A percentile compares a stretch with the other conserved stretches of the same genome.
Evolutionary conservation across 2,329 filamentous ascomycete species (phyloP).

Genomic region (Parascedosporium putredinis): DNA sequence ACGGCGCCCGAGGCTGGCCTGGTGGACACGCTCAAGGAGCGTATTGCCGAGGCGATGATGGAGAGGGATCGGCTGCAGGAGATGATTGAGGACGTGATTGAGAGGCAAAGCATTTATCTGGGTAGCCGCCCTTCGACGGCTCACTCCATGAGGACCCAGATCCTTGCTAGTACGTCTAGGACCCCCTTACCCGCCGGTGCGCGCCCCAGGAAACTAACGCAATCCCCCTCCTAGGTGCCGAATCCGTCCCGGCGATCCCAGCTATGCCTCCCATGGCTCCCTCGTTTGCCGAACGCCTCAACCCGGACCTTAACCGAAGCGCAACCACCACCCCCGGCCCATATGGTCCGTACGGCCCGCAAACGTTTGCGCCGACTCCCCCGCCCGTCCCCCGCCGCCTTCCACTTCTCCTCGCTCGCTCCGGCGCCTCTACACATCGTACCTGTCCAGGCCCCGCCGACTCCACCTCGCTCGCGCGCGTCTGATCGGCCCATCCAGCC

Average conservation of each 20-base stretch:
- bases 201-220: background rate
- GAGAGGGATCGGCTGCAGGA: constrained; percentile 49
- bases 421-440: background rate
- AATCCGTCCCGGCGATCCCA: constrained; percentile 45
- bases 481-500: constrained; percentile 33
- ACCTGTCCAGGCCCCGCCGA: background rate
- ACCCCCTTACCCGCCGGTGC: too few species aligned
- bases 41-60: constrained; percentile 45
- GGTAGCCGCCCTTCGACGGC: constrained; percentile 43
- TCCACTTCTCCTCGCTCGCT: constrained; percentile 9
- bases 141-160: constrained; percentile 24
- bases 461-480: constrained; percentile 3
- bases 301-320: constrained; percentile 28
- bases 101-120: constrained; percentile 48
- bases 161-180: constrained; percentile 16
- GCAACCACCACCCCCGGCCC: constrained; percentile 21
- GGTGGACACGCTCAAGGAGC: constrained; percentile 41
- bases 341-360: constrained; percentile 8
- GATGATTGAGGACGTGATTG: constrained; percentile 49
- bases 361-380: constrained; percentile 1
- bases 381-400: constrained; percentile 11
- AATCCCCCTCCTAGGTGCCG: constrained; percentile 26
- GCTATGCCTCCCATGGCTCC: constrained; percentile 45
- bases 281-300: constrained; percentile 46
- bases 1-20: constrained; percentile 26